Percentiles rank a stretch among this genome's conserved stretches.
phyloP scores from a whole-genome alignment of 495 filamentous ascomycete genomes.

The Aspergillus mulundensis region DNA sequence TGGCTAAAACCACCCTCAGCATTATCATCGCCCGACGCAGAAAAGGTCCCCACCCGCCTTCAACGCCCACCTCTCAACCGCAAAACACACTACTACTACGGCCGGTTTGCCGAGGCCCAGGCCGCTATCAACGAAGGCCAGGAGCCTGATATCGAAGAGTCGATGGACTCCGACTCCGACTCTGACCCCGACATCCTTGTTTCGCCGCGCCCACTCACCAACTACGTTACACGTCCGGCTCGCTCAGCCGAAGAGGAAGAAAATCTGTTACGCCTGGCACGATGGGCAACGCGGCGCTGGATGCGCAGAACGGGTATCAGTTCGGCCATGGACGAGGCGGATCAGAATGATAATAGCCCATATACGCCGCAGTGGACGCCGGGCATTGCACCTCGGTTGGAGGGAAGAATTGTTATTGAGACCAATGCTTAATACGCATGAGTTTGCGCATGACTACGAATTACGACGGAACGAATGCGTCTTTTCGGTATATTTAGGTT shows the following conservation, averaged over 20 bases:
- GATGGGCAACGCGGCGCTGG: constrained; percentile 68
- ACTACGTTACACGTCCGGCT: constrained; percentile 40
- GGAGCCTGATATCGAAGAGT: constrained; percentile 21
- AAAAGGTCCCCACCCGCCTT: constrained; percentile 20
- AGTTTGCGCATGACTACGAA: not conserved
- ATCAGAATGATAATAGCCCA: constrained; percentile 47
- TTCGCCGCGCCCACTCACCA: constrained; percentile 30
- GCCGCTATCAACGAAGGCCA: constrained; percentile 15
- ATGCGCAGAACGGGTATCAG: constrained; percentile 62
- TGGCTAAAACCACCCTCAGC: constrained; percentile 35
- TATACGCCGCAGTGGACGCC: constrained; percentile 72
- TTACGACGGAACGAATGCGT: constrained; percentile 9
- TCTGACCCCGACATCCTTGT: constrained; percentile 40
- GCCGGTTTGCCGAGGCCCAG: constrained; percentile 34
- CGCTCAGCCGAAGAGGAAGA: constrained; percentile 38
- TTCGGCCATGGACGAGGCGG: constrained; percentile 30
- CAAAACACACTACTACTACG: constrained; percentile 36
- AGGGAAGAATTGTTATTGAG: constrained; percentile 64
- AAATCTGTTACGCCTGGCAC: constrained; percentile 44
- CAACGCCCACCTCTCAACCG: constrained; percentile 25
- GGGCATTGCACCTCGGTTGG: constrained; percentile 68
- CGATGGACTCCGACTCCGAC: constrained; percentile 45
- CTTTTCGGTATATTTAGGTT: not conserved
- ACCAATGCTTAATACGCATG: not conserved
- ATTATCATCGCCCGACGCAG: constrained; percentile 21